Base-by-base conservation (phyloP, 2,329 filamentous ascomycete genomes). In the Rutstroemia sp. region DNA sequence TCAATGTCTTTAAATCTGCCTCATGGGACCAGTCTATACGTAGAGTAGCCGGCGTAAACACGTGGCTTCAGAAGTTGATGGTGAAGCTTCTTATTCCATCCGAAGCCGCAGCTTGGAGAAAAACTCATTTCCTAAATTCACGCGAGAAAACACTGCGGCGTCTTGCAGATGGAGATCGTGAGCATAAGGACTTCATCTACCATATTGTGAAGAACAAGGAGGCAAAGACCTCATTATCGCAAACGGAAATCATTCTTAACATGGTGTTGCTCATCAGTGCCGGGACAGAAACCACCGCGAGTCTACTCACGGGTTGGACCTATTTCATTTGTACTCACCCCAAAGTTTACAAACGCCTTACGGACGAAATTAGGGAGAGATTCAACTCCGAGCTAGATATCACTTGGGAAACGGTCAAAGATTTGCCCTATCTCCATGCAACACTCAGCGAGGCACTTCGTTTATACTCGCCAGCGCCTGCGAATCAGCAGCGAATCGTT, bases 321-420 rank as follows among this genome's bases (percentile, higher is more conserved):
- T 61, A 56, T 39, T 51, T 57, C 19, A 63, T 75, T 3, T 55
- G 65, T 1, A 66, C 50, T 5, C 69, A 73, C 39, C 72, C 70
- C 0, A 55, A 63, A 0, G 61, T 57, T 1, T 60, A 72, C 4
- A 48, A 65, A 59, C 71, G 62, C 27, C 44, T 76, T 12, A 63
- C 60, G 1, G 17, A 67, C 0, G 76, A 79, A 63, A 65, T 78
- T 0, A 73, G 74, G 0, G 60, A 64, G 0, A 36, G 67, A 0
- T 78, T 77, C 55, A 54, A 55, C 0, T 59, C 47, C 0, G 66
- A 72, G 30, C 65, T 68, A 0, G 73, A 77, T 3, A 76, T 78
- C 48, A 70, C 63, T n/a, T 55, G 73, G 27, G 30, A 25, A 2
- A 49, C n/a, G 5, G 30, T 38, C 9, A 55, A 16, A n/a, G 19